Evolutionary conservation across 208 protist genomes (phyloP).

Genomic region (Leishmania lainsoni): DNA sequence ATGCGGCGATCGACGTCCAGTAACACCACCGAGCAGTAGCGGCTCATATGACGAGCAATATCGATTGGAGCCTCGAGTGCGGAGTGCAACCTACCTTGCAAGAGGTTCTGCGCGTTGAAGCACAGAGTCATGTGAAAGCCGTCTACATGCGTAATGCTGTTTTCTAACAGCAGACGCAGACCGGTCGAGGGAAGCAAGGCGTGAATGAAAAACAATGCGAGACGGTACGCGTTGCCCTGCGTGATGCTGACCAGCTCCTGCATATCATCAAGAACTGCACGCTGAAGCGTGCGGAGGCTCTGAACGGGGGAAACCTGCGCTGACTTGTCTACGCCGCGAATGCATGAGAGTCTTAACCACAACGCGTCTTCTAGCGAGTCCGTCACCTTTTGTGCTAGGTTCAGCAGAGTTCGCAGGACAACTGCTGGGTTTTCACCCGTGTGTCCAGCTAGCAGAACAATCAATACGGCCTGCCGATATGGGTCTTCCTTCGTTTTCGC

Average conservation of each 20-base stretch:
- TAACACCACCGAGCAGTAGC: constrained; percentile 67
- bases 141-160: constrained; percentile 63
- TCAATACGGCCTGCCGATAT: constrained; percentile 73
- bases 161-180: constrained; percentile 70
- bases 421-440: constrained; percentile 53
- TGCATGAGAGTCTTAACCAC: constrained; percentile 58
- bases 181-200: constrained; percentile 70
- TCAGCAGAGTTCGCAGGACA: constrained; percentile 29
- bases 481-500: constrained; percentile 48
- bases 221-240: constrained; percentile 58
- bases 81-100: constrained; percentile 36
- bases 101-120: constrained; percentile 58
- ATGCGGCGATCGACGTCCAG: constrained; percentile 47
- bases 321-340: constrained; percentile 41
- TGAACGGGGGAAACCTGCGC: constrained; percentile 48
- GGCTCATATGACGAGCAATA: constrained; percentile 48
- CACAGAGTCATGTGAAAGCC: constrained; percentile 79
- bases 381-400: constrained; percentile 45
- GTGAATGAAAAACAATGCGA: constrained; percentile 75
- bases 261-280: constrained; percentile 71
- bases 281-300: constrained; percentile 62
- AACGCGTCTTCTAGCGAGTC: constrained; percentile 73
- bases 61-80: constrained; percentile 67
- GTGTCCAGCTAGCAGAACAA: constrained; percentile 73
- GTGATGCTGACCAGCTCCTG: constrained; percentile 58